These are phyloP conservation scores for cucumber (Cucumis sativus) DNA, from an alignment of 306 rosid genomes.

Conservation along the genomic window DNA sequence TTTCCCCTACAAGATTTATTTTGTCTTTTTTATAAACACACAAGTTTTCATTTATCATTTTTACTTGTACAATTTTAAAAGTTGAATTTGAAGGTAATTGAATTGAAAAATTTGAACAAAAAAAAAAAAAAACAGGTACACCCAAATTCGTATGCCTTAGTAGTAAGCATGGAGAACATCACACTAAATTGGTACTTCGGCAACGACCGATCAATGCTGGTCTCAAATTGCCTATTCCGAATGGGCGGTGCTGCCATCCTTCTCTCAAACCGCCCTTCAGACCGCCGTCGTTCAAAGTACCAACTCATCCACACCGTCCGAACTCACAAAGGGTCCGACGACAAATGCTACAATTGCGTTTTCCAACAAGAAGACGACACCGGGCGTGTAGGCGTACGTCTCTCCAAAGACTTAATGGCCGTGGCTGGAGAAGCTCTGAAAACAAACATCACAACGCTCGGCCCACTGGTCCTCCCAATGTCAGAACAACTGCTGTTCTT, in stretches of 20 bases:
- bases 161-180: constrained; percentile 87
- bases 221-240: constrained; percentile 79
- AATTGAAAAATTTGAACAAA: too few relatives aligned
- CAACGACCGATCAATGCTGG: constrained; percentile 72
- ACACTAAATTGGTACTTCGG: constrained; percentile 85
- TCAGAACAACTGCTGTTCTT: constrained; percentile 69
- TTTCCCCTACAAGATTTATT: too few relatives aligned
- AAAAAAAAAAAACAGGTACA: constrained; percentile 51
- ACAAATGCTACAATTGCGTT: constrained; percentile 43
- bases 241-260: constrained; percentile 86
- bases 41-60: too few relatives aligned
- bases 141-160: constrained; percentile 75
- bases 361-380: constrained; percentile 67
- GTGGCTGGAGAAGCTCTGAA: constrained; percentile 85
- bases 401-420: constrained; percentile 70
- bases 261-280: constrained; percentile 40
- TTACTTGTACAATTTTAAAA: too few relatives aligned
- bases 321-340: constrained; percentile 73
- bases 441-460: constrained; percentile 79
- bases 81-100: too few relatives aligned
- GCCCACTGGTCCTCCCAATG: constrained; percentile 80
- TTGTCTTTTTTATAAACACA: too few relatives aligned
- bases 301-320: constrained; percentile 70
- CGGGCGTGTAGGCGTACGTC: constrained; percentile 42
- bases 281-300: constrained; percentile 53